These are phyloP conservation scores for Alliaria petiolata DNA, from an alignment of 345 rosid species.

Conservation along the genomic window DNA sequence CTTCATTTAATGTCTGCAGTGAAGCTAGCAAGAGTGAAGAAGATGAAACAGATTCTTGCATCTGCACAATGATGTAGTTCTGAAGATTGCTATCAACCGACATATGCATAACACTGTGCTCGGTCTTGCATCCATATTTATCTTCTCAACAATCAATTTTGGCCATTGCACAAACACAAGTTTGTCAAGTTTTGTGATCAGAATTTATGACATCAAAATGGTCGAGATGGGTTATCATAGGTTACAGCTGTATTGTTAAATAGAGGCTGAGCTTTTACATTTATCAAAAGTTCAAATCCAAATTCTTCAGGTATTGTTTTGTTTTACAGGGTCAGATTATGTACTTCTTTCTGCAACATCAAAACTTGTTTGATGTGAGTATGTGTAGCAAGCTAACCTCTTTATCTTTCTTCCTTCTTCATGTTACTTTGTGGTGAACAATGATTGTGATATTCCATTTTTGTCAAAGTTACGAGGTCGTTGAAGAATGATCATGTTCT, in stretches of 20 bases:
- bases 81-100: background rate
- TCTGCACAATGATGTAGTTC: constrained; percentile 60
- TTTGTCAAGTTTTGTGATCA: background rate
- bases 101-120: background rate
- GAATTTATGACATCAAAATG: background rate
- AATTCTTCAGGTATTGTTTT: background rate
- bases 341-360: background rate
- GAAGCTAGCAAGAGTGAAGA: constrained; percentile 50
- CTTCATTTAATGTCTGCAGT: constrained; percentile 36
- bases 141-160: background rate
- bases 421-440: background rate
- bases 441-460: background rate
- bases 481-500: background rate
- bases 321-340: no score
- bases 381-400: background rate
- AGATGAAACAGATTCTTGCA: constrained; percentile 49
- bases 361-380: background rate
- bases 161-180: background rate
- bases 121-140: background rate
- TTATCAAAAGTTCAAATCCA: no score
- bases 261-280: background rate
- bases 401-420: background rate
- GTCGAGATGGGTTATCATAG: background rate
- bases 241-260: background rate
- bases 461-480: background rate